These are phyloP conservation scores for Trichoderma semiorbis DNA, from an alignment of 2,329 filamentous ascomycete genomes.

Conservation along the genomic window DNA sequence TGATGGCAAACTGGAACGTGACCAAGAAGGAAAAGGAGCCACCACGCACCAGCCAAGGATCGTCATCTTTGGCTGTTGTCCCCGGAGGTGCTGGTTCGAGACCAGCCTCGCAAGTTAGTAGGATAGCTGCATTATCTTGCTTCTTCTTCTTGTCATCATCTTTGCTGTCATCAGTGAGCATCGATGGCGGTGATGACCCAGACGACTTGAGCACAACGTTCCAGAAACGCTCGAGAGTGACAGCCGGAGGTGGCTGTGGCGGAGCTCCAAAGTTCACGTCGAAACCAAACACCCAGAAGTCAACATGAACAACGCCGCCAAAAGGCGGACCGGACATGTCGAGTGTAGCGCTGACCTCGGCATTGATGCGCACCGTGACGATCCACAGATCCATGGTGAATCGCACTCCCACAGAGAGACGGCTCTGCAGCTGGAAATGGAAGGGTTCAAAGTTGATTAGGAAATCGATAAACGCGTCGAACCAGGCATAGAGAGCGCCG, in stretches of 20 bases:
- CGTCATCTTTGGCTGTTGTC: neutral
- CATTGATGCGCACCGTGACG: neutral
- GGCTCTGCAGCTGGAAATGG: neutral
- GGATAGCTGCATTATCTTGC: neutral
- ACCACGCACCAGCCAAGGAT: neutral
- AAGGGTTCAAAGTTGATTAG: neutral
- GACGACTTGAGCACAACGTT: neutral
- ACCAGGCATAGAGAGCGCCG: too few relatives aligned
- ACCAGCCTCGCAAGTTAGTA: neutral
- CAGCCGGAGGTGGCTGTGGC: neutral
- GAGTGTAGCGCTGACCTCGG: neutral
- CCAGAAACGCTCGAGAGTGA: neutral
- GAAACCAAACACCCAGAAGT: neutral
- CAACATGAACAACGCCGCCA: neutral
- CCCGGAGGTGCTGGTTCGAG: neutral
- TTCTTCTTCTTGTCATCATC: neutral
- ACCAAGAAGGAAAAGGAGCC: neutral
- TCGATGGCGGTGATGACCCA: neutral
- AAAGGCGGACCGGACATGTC: neutral
- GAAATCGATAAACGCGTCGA: neutral
- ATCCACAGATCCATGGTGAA: neutral
- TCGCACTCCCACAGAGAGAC: neutral
- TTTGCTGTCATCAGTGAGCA: neutral
- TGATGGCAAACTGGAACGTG: neutral
- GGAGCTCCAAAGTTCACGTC: neutral